Evolutionary conservation across 768 basidiomycete genomes (phyloP).

Genomic region (Macrolepiota albuminosa): DNA sequence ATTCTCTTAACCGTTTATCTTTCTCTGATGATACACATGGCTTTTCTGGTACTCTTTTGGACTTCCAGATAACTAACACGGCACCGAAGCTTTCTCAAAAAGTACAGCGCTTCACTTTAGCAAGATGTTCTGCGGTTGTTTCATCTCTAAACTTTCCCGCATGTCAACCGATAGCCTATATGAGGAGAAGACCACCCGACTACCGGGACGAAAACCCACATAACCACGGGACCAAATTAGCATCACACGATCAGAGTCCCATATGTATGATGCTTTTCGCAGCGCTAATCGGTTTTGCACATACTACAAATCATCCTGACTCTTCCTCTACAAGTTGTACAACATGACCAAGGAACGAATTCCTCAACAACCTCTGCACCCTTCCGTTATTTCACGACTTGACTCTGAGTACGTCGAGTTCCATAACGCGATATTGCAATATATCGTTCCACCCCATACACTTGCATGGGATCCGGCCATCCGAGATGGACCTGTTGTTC

Average conservation of each 20-base stretch:
- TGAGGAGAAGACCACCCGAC: not conserved
- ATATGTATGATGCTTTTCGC: not conserved
- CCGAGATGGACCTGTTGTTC: conserved; percentile 47
- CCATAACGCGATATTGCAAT: conserved; percentile 45
- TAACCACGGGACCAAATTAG: not conserved
- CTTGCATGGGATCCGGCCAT: conserved; percentile 57
- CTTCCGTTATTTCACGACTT: conserved; percentile 49
- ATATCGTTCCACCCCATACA: conserved; percentile 47
- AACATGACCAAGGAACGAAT: conserved; percentile 4
- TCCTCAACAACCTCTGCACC: conserved; percentile 51
- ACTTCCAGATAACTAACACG: not conserved
- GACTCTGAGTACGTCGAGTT: conserved; percentile 66
- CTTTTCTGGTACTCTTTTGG: not conserved
- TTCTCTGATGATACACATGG: not conserved
- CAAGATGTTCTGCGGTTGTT: not conserved
- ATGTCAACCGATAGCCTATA: not conserved
- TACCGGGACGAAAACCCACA: not conserved
- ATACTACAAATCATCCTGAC: not conserved
- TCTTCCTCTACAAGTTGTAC: not conserved
- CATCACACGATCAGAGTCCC: not conserved
- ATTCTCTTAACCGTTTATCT: not conserved
- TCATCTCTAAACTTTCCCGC: not conserved
- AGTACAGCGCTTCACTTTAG: not conserved
- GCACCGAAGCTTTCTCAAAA: not conserved
- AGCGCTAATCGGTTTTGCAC: not conserved